Evolutionary conservation across 768 basidiomycete genomes (phyloP), one percentile per base, ranked within the genome.

Genomic region (Daedaleopsis nitida): DNA sequence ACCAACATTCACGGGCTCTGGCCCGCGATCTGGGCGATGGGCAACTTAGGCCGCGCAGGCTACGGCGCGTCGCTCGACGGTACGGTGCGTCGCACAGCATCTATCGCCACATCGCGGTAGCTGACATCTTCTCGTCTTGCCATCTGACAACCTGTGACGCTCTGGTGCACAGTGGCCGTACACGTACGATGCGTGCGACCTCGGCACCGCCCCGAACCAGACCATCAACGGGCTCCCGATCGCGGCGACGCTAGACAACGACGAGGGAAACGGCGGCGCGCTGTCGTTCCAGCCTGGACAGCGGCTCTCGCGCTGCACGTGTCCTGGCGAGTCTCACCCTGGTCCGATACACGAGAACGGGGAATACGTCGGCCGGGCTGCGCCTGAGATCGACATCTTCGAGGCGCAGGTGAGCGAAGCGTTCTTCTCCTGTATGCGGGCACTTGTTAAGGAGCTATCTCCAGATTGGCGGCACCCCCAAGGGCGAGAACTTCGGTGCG

Each of bases 301-400:
- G 69, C 81, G 86, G 88, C 76, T 95, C 16, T 91, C 89, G 21
- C 80, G 88, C 12, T 96, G 95, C 71, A 96, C 95, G 0, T 96
- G 95, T 72, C 66, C 76, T 0, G 86, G 86, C 27, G 93, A 95
- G 68, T 80, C 82, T 23, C 94, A 95, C 72, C 94, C 94, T 32
- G 94, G 94, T 2, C 94, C 94, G 2, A 79, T 81, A 49, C 84
- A 87, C 55, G 59, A 80, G 0, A 89, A 93, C 69, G 91, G 92
- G 5, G 80, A 85, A 0, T 94, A 85, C 72, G 86, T 89, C 17
- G 94, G 93, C 10, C 84, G 94, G 47, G 72, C 88, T 21, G 91
- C 94, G 5, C 94, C 94, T 1, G 94, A 96, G 74, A 94, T 96
- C 44, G 94, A 96, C 77, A 79, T 94, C 34, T 87, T 96, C 70